Base-by-base conservation (phyloP, 371 early-diverging fungal genomes). In the Rhizomucor pusillus region DNA sequence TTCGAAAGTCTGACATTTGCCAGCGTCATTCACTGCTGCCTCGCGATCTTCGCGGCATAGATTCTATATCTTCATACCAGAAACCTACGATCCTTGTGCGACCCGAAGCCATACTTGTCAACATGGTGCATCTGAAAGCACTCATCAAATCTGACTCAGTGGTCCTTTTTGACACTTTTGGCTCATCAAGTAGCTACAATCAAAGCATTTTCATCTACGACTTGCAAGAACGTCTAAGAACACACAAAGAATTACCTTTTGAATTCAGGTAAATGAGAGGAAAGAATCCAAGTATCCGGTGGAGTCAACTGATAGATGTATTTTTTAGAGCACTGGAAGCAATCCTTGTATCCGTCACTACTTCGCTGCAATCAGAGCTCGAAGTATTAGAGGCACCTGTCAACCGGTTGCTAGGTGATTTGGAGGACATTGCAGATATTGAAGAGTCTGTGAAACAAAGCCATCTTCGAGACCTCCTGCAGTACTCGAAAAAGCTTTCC, bases 71-170 rank as follows among this genome's bases (percentile, higher is more conserved):
- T 49, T 70, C 85, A 45, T 88, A 91, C 59, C 90, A 91, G 60
- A 81, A 89, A 63, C 92, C 93, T 0, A 84, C 85, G 14, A 85
- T 94, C 20, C 75, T 94, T n/a, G 95, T 94, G 14, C 87, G 95
- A 14, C 76, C 87, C 0, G 81, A 90, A 47, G 91, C 91, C 1
- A 89, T 94, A 46, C 64, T 94, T 7, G 82, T 93, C 35, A 93
- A 92, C 58, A 67, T 94, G 39, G 79, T 85, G 13, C 86, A 91
- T 57, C 79, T 91, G 36, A 80, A 87, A 46, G 95, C 93, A 10
- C 59, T 94, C 33, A 81, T 94, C 44, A 89, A 89, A 52, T 86
- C 89, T 22, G 92, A 94, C 63, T 62, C 77, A 43, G 86, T 91
- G 0, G 86, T 92, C 34, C 66, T 94, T 11, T 89, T 92, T 58